Conservation (phyloP, 768 basidiomycete genomes). For the Calvatia gigantea region DNA sequence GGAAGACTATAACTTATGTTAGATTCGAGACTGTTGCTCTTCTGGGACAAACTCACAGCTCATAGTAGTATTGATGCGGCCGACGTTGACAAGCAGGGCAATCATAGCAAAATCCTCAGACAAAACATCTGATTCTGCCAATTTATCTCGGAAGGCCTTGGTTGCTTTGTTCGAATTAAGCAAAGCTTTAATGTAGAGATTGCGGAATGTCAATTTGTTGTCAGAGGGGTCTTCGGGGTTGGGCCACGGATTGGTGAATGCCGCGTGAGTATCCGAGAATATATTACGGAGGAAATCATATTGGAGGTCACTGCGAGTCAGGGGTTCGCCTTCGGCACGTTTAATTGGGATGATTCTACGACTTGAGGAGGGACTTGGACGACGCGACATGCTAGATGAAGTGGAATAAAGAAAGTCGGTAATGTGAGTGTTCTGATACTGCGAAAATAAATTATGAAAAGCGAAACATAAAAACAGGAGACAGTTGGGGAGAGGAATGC, state of each 20-base stretch:
- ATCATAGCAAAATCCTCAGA: slow-evolving; percentile 74
- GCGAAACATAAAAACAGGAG: background rate
- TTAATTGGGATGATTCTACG: slow-evolving; percentile 46
- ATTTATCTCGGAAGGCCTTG: slow-evolving; percentile 68
- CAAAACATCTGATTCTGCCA: slow-evolving; percentile 55
- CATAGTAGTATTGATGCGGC: slow-evolving; percentile 78
- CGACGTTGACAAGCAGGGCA: slow-evolving; percentile 72
- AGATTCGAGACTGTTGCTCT: slow-evolving; percentile 5
- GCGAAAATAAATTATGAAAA: background rate
- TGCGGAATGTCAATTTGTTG: slow-evolving; percentile 51
- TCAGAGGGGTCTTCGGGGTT: slow-evolving; percentile 16
- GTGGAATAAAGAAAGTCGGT: background rate
- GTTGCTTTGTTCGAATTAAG: slow-evolving; percentile 63
- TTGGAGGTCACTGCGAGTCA: slow-evolving; percentile 67
- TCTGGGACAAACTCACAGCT: slow-evolving; percentile 52
- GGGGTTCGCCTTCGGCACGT: slow-evolving; percentile 60
- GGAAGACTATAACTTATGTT: slow-evolving; percentile 50
- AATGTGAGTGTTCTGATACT: background rate
- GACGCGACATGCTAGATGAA: slow-evolving; percentile 30
- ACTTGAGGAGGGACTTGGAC: slow-evolving; percentile 33
- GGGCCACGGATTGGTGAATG: slow-evolving; percentile 46
- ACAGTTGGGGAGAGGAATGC: background rate
- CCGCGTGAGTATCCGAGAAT: slow-evolving; percentile 64
- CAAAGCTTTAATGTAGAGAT: slow-evolving; percentile 51
- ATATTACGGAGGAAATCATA: slow-evolving; percentile 77